A percentile compares a stretch with the other conserved stretches of the same genome.
These are phyloP conservation scores for Chrysosporium keratinophilum DNA, from an alignment of 2,329 filamentous ascomycete species.

Conservation along the genomic window DNA sequence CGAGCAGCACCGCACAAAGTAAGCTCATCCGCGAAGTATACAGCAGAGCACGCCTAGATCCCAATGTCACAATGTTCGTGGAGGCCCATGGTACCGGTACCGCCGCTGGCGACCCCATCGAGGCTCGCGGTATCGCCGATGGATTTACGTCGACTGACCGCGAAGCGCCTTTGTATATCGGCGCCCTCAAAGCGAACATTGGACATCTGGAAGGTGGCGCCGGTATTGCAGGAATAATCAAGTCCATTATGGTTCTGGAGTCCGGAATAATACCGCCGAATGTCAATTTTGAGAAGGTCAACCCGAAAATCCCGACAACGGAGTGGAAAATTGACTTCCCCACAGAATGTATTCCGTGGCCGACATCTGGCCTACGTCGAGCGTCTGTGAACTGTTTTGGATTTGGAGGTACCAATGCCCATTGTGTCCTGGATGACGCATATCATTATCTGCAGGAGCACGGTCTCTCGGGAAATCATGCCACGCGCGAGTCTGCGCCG, in stretches of 20 bases:
- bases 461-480: constrained; percentile 8
- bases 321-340: constrained; percentile 17
- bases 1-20: constrained; percentile 19
- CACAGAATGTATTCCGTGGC: constrained; percentile 17
- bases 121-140: constrained; percentile 16
- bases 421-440: constrained; percentile 27
- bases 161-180: constrained; percentile 17
- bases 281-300: constrained; percentile 21
- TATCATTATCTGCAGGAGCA: constrained; percentile 6
- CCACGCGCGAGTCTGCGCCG: neutral
- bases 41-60: constrained; percentile 20
- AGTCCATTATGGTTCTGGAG: constrained; percentile 32
- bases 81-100: constrained; percentile 30
- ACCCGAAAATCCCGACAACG: constrained; percentile 19
- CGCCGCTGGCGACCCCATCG: constrained; percentile 22
- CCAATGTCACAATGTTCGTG: constrained; percentile 7
- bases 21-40: constrained; percentile 25
- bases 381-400: constrained; percentile 31
- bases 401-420: constrained; percentile 28
- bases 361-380: constrained; percentile 13
- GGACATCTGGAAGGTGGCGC: constrained; percentile 23
- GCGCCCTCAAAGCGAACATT: constrained; percentile 24
- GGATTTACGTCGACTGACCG: constrained; percentile 14
- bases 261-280: constrained; percentile 36
- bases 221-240: constrained; percentile 23